Evolutionary conservation across 306 rosid genomes (phyloP).

Genomic region (Lagenaria siceraria): DNA sequence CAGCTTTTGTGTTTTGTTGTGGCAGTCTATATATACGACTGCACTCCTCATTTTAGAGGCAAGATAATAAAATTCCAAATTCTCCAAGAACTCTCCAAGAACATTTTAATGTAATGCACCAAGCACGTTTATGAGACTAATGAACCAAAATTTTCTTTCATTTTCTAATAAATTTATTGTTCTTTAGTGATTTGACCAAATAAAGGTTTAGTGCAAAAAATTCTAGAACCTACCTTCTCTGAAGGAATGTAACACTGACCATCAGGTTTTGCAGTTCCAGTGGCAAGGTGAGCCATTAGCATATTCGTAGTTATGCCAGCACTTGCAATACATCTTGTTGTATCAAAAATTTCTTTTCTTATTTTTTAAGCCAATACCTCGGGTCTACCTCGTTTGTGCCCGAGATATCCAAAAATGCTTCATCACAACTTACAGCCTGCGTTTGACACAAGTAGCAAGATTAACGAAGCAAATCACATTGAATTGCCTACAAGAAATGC

Average conservation of each 20-base stretch:
- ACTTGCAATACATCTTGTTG: slow-evolving; percentile 83
- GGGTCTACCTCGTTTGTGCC: slow-evolving; percentile 48
- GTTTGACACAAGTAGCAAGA: slow-evolving; percentile 13
- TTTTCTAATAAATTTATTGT: too few relatives aligned
- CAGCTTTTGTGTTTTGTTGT: too few relatives aligned
- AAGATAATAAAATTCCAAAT: too few relatives aligned
- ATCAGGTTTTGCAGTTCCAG: slow-evolving; percentile 87
- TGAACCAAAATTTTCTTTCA: too few relatives aligned
- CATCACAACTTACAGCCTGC: slow-evolving; percentile 97
- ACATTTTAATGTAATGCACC: too few relatives aligned
- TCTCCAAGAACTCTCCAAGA: too few relatives aligned
- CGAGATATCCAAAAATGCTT: slow-evolving; percentile 78
- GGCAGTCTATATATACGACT: too few relatives aligned
- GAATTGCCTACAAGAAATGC: not conserved
- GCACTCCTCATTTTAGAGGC: too few relatives aligned
- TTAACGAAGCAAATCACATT: slow-evolving; percentile 7
- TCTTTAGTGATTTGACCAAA: not conserved
- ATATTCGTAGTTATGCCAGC: slow-evolving; percentile 79
- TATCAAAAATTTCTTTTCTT: slow-evolving; percentile 63
- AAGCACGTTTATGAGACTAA: too few relatives aligned
- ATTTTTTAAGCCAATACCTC: slow-evolving; percentile 52
- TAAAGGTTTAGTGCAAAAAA: not conserved
- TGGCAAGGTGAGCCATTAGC: slow-evolving; percentile 95
- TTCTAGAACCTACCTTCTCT: slow-evolving; percentile 31
- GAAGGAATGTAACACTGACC: slow-evolving; percentile 75